Base-by-base conservation (phyloP, 768 basidiomycete species). In the Boletus rufocinnamomeus region DNA sequence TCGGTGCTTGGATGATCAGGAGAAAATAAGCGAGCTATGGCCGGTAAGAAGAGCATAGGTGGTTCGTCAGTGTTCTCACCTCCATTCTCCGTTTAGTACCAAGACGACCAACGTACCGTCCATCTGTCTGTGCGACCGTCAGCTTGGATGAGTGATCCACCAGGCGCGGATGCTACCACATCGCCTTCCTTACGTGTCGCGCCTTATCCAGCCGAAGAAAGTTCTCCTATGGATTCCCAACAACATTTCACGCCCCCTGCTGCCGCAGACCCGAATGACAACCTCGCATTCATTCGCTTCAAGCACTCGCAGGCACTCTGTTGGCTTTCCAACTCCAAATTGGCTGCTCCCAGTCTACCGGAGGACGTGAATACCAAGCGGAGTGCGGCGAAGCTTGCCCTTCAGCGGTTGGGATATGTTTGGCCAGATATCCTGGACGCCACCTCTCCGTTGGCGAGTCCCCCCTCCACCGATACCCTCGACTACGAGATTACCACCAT, bases 71-170 rank as follows among this genome's bases (percentile, higher is more conserved):
- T 41, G 23, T 45, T 44, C 63, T 63, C 21, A 69, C 54, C 32
- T 47, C 17, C 16, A 19, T 25, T 32, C 6, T 49, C 25, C 28
- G 17, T 44, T 48, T 66, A 90, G 89, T 74, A 75, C 45, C 71
- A 75, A 41, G 80, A 82, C 55, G 86, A 87, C 52, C 79, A 82
- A 27, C 82, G 81, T 44, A 78, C 85, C 56, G 76, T 92, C 44
- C 91, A 91, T 72, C 78, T 93, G 23, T 86, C 89, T 16, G 89
- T 93, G n/a, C 86, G 87, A 67, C 87, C 88, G 25, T 87, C 87
- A 28, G 87, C 87, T 53, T 93, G 91, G 91, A 78, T 79, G 41
- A 73, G 79, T 25, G 60, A 72, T 14, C 86, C 87, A 28, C 86
- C 83, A 14, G 72, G 70, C 40, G 60, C 68, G 5, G 27, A 43